Percentiles rank a stretch among this genome's conserved stretches.
Evolutionary conservation across 331 rosid genomes (phyloP).

Genomic region (Acacia pycnantha): DNA sequence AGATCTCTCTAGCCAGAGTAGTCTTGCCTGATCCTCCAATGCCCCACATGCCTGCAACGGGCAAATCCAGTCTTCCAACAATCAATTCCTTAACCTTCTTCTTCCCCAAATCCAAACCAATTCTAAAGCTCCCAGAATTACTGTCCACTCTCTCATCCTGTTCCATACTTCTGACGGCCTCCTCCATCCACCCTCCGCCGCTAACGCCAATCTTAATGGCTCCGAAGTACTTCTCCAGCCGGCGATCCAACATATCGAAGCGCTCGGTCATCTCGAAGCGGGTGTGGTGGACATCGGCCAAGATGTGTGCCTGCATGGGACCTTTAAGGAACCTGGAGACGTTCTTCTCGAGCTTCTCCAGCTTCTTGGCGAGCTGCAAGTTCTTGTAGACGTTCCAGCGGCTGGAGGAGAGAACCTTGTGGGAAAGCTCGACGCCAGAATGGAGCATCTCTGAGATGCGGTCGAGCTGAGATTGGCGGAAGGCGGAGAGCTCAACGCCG

Average conservation of each 20-base stretch:
- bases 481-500: slow-evolving; percentile 64
- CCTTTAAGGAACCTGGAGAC: slow-evolving; percentile 54
- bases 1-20: slow-evolving; percentile 73
- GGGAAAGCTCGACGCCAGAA: slow-evolving; percentile 59
- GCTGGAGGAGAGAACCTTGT: slow-evolving; percentile 48
- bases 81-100: slow-evolving; percentile 65
- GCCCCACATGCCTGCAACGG: slow-evolving; percentile 68
- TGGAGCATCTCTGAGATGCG: slow-evolving; percentile 62
- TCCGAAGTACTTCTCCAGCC: slow-evolving; percentile 59
- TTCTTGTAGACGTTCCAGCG: slow-evolving; percentile 87
- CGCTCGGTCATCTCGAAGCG: slow-evolving; percentile 53
- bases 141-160: slow-evolving; percentile 52
- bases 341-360: slow-evolving; percentile 77
- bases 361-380: slow-evolving; percentile 56
- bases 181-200: slow-evolving; percentile 66
- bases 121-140: slow-evolving; percentile 43
- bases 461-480: slow-evolving; percentile 64
- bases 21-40: slow-evolving; percentile 97
- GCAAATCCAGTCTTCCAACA: slow-evolving; percentile 41
- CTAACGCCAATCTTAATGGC: slow-evolving; percentile 65
- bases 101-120: slow-evolving; percentile 62
- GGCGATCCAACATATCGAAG: slow-evolving; percentile 39
- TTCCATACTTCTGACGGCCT: slow-evolving; percentile 58
- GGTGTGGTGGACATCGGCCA: slow-evolving; percentile 75
- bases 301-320: slow-evolving; percentile 58